These are phyloP conservation scores for Euphorbia celastroides DNA, from an alignment of 441 rosid genomes.

Conservation along the genomic window DNA sequence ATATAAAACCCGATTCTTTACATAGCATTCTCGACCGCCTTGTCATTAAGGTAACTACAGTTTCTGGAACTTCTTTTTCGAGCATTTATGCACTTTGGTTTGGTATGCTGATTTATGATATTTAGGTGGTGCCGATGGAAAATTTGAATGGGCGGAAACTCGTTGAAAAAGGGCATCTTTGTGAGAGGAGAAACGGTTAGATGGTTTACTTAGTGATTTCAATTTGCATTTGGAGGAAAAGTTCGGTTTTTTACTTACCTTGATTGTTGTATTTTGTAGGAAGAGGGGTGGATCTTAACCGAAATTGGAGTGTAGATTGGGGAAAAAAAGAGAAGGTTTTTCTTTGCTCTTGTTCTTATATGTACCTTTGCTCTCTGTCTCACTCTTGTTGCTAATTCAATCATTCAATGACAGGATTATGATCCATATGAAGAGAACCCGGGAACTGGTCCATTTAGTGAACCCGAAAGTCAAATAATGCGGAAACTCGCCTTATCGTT, in stretches of 20 bases:
- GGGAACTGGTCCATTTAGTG: constrained; percentile 87
- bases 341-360: neutral
- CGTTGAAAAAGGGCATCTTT: constrained; percentile 83
- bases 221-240: constrained; percentile 12
- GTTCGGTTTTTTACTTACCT: constrained; percentile 13
- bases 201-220: constrained; percentile 13
- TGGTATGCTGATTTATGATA: constrained; percentile 20
- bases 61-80: neutral
- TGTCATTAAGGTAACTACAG: constrained; percentile 71
- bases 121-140: constrained; percentile 85
- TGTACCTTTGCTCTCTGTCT: constrained; percentile 9
- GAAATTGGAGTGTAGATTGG: constrained; percentile 99
- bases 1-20: constrained; percentile 30
- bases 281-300: constrained; percentile 96
- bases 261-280: constrained; percentile 40
- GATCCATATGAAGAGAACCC: constrained; percentile 99
- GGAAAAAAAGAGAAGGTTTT: constrained; percentile 95
- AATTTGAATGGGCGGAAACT: constrained; percentile 79
- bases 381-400: constrained; percentile 13
- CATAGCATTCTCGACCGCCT: constrained; percentile 60
- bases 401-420: constrained; percentile 55
- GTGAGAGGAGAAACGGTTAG: constrained; percentile 86
- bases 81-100: constrained; percentile 5
- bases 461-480: constrained; percentile 95
- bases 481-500: constrained; percentile 86